Evolutionary conservation across 2,329 filamentous ascomycete species (phyloP).

Genomic region (Fusarium tjaetaba): DNA sequence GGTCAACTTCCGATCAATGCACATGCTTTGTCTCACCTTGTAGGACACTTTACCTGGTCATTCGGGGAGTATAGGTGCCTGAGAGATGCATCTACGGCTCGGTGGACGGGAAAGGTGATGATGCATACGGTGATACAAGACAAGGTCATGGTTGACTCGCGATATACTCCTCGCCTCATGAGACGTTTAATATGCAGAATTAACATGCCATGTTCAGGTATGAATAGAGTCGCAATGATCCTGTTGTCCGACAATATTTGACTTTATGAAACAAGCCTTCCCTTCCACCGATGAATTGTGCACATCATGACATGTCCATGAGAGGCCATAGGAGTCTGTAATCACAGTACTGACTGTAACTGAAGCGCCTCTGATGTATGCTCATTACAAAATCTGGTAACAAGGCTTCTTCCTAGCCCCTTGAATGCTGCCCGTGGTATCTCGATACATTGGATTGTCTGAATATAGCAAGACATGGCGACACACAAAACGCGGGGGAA

Average conservation of each 20-base stretch:
- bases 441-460: background rate
- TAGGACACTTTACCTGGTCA: background rate
- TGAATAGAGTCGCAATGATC: background rate
- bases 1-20: constrained; percentile 21
- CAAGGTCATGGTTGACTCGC: constrained; percentile 1
- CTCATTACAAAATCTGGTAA: background rate
- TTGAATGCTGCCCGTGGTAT: background rate
- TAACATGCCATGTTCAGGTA: background rate
- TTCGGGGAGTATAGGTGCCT: background rate
- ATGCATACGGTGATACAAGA: background rate
- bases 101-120: constrained; percentile 1
- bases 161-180: background rate
- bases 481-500: background rate
- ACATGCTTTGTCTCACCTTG: background rate
- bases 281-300: constrained; percentile 8
- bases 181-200: background rate
- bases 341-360: background rate
- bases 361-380: background rate
- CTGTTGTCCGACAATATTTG: constrained; percentile 2
- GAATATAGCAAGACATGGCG: background rate
- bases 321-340: background rate
- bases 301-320: background rate
- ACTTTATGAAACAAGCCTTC: constrained; percentile 4
- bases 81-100: background rate
- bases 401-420: background rate